Evolutionary conservation across 495 filamentous ascomycete genomes (phyloP), one percentile per base, ranked within the genome.

Genomic region (Xylaria castorea): DNA sequence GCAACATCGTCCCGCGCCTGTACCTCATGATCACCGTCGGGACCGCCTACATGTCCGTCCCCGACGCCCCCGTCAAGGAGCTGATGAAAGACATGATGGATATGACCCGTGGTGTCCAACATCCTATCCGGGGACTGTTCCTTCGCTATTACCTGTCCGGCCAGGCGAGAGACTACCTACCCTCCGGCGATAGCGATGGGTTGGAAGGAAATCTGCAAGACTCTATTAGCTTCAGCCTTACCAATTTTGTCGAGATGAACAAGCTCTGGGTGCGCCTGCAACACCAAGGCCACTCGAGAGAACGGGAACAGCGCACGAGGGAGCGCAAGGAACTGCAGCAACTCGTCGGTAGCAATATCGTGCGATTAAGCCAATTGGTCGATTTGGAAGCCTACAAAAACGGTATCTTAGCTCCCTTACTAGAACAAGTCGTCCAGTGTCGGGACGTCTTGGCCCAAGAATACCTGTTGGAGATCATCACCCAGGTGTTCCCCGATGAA

Each of bases 31-130:
- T 99, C 76, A 98, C 96, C 0, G 96, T 99, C 30, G 96, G 96
- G 44, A 99, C 96, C 5, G 96, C 97, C 42, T 99, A 99, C 84
- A 99, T 99, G 96, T 91, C 93, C 12, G 95, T 99, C 75, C 93
- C 96, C 80, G 96, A 97, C 89, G 97, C 96, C 58, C 96, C 96
- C 5, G 95, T 99, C 73, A 99, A 99, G 83, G 96, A 99, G 84
- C 94, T 99, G 69, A 99, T 99, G 96, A 99, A 99, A 82, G 96
- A 99, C 80, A 99, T 99, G 96, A 99, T 99, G 96, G 96, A 99
- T 83, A 99, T 99, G 96, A 97, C 93, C 81, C 89, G 96, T 73
- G 96, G 96, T 61, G 94, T 99, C 38, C 96, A 99, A 78, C 97
- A 99, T 78, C 96, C 96, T 2, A 93, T 97, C 62, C 92, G 96